Evolutionary conservation across 139 green algal species (phyloP).

Genomic region (Tetradesmus obliquus): DNA sequence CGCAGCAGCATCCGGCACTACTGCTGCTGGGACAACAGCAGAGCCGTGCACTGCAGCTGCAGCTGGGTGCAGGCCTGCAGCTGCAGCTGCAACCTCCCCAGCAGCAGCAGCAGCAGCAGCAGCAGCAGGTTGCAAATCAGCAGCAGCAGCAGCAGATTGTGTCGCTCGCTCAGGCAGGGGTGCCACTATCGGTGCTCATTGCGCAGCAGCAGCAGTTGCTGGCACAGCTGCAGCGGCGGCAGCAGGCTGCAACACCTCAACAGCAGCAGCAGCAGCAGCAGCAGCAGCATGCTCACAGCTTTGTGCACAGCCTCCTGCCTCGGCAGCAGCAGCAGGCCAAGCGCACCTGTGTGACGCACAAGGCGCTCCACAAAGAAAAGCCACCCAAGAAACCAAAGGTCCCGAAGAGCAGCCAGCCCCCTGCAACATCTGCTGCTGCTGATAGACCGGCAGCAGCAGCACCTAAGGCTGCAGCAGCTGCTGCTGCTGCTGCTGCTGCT

Average conservation of each 20-base stretch:
- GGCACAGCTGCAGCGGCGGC: slow-evolving; percentile 19
- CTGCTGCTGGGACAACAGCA: slow-evolving; percentile 8
- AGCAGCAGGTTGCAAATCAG: neutral
- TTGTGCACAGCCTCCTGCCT: neutral
- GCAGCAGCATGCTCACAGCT: neutral
- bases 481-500: slow-evolving; percentile 25
- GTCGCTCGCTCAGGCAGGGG: neutral
- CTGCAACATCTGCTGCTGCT: neutral
- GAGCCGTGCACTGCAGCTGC: neutral
- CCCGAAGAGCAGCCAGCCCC: neutral
- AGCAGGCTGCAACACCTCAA: neutral
- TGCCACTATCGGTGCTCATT: slow-evolving; percentile 9
- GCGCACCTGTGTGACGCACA: neutral
- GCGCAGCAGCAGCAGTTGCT: slow-evolving; percentile 29
- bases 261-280: neutral
- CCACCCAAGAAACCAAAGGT: neutral
- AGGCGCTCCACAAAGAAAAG: neutral
- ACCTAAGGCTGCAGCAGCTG: slow-evolving; percentile 1
- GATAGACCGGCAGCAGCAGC: neutral
- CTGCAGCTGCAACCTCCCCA: neutral
- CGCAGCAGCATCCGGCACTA: neutral
- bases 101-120: neutral
- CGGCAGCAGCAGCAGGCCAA: slow-evolving; percentile 21
- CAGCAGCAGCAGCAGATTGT: neutral
- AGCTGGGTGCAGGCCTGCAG: neutral